Evolutionary conservation across 345 rosid genomes (phyloP), one percentile per base, ranked within the genome.

Genomic region (Bruguiera sexangula): DNA sequence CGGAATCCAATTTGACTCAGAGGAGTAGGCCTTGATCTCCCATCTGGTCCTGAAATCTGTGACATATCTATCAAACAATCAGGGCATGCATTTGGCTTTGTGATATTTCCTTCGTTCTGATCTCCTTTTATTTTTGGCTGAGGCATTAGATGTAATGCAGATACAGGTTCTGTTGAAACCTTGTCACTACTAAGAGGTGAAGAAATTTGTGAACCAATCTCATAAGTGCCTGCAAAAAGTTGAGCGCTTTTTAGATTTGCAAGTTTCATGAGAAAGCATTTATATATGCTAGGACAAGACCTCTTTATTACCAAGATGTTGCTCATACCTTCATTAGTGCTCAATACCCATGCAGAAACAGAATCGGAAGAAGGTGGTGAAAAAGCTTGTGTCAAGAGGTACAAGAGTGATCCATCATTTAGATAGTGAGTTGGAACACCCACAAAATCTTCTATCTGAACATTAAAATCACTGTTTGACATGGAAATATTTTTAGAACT

Each of bases 1-100:
- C 88, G 89, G 72, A 89, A 94, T 61, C 98, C 98, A 66, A 83
- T 86, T 87, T 94, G 97, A 78, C 99, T 94, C 69, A 88, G 86
- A 62, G 98, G 97, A 75, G 97, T 94, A 48, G 86, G 83, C 67
- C 83, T 81, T 61, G 96, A 82, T 79, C 85, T 84, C 67, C 80
- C 85, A 68, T 78, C 87, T 78, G 99, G 97, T 34, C 96, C 96
- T 5, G 97, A 94, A 75, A 94, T 85, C 84, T 94, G 97, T 61
- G 97, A 94, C 71, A 81, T 60, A 79, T 94, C 93, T 73, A 81
- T 85, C 29, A 84, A 72, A 68, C 43, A 63, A 73, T 72, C 67
- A 27, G 65, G 36, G 61, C 50, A 65, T 67, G 83, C 34, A 68
- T 79, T 77, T 51, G 50, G 46, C 71, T 82, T 76, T 37, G 34